Conservation (phyloP, 1,284 basidiomycete genomes). For the Anthracocystis walkeri region DNA sequence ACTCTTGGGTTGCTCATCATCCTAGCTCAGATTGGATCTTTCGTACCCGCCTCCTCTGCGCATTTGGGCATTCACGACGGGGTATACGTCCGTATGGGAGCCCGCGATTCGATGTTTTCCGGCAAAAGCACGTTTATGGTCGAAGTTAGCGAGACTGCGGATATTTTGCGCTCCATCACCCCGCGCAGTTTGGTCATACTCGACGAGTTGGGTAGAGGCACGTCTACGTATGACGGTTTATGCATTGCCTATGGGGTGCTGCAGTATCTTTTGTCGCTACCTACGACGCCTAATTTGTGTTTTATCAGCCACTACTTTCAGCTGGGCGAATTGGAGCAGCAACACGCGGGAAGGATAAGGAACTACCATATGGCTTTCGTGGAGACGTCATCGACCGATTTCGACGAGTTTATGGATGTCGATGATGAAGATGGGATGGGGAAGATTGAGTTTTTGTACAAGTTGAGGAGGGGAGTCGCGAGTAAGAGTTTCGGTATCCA, state of each 20-base stretch:
- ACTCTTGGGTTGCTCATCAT: slow-evolving; percentile 64
- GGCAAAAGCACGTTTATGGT: slow-evolving; percentile 95
- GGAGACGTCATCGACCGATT: slow-evolving; percentile 11
- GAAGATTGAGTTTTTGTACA: slow-evolving; percentile 65
- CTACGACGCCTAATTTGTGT: slow-evolving; percentile 33
- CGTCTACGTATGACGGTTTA: slow-evolving; percentile 56
- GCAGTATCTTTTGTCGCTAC: slow-evolving; percentile 32
- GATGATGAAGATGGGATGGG: slow-evolving; percentile 2
- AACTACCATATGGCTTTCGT: slow-evolving; percentile 63
- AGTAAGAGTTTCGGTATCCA: slow-evolving; percentile 64
- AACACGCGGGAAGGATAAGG: slow-evolving; percentile 9
- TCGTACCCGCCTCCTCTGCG: slow-evolving; percentile 78
- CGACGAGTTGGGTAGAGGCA: slow-evolving; percentile 61
- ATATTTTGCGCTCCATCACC: slow-evolving; percentile 76
- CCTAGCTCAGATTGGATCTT: slow-evolving; percentile 74
- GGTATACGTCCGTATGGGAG: slow-evolving; percentile 85
- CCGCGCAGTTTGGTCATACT: slow-evolving; percentile 69
- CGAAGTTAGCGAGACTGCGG: slow-evolving; percentile 91
- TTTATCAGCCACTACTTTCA: slow-evolving; percentile 66
- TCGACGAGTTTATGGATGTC: neutral
- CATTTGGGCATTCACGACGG: slow-evolving; percentile 83
- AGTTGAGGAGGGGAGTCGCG: slow-evolving; percentile 52
- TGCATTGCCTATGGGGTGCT: slow-evolving; percentile 60
- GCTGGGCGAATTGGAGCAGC: slow-evolving; percentile 36
- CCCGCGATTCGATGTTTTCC: slow-evolving; percentile 84